Evolutionary conservation across 495 filamentous ascomycete species (phyloP).

Genomic region (Antarctomyces pellizariae): DNA sequence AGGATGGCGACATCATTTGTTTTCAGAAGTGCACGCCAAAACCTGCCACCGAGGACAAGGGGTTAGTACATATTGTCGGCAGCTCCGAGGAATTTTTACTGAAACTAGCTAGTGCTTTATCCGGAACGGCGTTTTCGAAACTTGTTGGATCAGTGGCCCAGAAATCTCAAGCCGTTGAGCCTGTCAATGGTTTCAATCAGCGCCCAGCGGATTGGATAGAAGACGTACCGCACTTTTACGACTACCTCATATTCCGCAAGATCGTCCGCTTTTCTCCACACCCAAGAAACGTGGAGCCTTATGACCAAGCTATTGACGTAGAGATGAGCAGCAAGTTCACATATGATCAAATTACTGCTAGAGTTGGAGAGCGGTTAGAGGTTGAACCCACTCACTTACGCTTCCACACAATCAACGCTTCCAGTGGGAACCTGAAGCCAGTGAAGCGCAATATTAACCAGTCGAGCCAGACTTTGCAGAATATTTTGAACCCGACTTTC

Average conservation of each 20-base stretch:
- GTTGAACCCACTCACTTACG: constrained; percentile 69
- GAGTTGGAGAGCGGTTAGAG: constrained; percentile 59
- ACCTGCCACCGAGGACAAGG: constrained; percentile 27
- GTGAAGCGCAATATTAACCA: constrained; percentile 51
- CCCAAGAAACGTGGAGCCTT: constrained; percentile 20
- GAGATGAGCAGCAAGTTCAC: constrained; percentile 65
- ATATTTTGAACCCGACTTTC: constrained; percentile 47
- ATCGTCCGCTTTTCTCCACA: constrained; percentile 43
- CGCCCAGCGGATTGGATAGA: constrained; percentile 18
- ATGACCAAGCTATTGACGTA: constrained; percentile 38
- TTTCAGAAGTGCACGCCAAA: constrained; percentile 47
- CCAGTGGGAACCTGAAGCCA: constrained; percentile 47
- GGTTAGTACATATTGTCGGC: constrained; percentile 15
- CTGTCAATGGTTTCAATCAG: neutral
- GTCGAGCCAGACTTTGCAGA: constrained; percentile 35
- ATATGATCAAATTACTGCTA: constrained; percentile 74
- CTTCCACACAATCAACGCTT: constrained; percentile 62
- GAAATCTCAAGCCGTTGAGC: too few relatives aligned
- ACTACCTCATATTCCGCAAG: constrained; percentile 70
- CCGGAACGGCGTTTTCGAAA: too few relatives aligned
- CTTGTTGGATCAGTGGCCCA: too few relatives aligned
- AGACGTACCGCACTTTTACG: constrained; percentile 72
- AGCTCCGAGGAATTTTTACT: constrained; percentile 2
- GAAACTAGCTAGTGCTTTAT: too few relatives aligned
- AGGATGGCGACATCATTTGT: constrained; percentile 92